These are phyloP conservation scores for Silybum marianum DNA, from an alignment of 129 eudicot genomes.

Conservation along the genomic window DNA sequence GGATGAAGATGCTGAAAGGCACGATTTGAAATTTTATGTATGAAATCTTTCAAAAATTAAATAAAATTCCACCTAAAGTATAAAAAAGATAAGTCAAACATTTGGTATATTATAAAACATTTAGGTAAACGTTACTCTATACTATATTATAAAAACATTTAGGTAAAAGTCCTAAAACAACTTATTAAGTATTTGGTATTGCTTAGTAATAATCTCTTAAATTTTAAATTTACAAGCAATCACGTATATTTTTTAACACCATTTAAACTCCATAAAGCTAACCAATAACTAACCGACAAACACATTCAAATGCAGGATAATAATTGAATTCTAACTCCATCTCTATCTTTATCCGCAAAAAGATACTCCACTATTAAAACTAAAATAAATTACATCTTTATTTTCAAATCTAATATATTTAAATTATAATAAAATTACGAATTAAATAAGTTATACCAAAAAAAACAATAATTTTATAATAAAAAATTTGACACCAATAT, in stretches of 20 bases:
- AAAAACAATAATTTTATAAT: not conserved
- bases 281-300: not conserved
- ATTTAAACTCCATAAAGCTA: not conserved
- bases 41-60: not conserved
- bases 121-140: not conserved
- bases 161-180: not conserved
- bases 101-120: too few species aligned
- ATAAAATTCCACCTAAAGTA: not conserved
- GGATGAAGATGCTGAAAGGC: conserved; percentile 6
- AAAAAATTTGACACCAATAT: not conserved
- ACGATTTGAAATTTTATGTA: not conserved
- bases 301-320: not conserved
- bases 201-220: not conserved
- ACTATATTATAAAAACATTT: too few species aligned
- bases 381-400: not conserved
- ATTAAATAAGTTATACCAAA: too few species aligned
- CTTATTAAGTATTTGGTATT: not conserved
- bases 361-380: not conserved
- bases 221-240: not conserved
- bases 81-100: not conserved
- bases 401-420: too few species aligned
- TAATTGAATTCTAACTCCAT: too few species aligned
- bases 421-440: not conserved
- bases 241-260: too few species aligned
- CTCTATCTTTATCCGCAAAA: too few species aligned